Evolutionary conservation across 805 yeast species (phyloP).

Genomic region (Ogataea populi-albae): DNA sequence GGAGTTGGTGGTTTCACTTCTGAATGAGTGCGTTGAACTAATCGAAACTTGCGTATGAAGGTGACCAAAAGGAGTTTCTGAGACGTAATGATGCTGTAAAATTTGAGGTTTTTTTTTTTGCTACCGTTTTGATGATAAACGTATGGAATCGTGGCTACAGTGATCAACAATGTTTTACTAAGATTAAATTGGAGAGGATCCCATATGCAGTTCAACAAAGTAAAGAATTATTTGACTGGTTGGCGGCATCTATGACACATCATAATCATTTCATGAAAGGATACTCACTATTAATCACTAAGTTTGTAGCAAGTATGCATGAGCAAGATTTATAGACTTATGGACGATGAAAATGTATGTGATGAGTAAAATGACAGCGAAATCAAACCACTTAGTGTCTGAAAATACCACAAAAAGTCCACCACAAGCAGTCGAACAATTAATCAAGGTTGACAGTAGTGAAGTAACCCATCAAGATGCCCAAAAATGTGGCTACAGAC

Average conservation of each 20-base stretch:
- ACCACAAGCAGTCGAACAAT: too few relatives aligned
- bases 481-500: too few relatives aligned
- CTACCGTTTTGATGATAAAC: conserved; percentile 11
- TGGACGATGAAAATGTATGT: too few relatives aligned
- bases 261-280: conserved; percentile 11
- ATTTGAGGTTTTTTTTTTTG: conserved; percentile 4
- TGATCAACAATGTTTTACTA: conserved; percentile 7
- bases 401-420: too few relatives aligned
- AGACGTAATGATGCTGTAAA: conserved; percentile 1
- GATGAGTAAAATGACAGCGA: too few relatives aligned
- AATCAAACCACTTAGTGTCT: too few relatives aligned
- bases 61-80: conserved; percentile 1
- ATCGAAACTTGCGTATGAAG: conserved; percentile 1
- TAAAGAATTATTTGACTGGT: conserved; percentile 6
- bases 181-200: conserved; percentile 1
- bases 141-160: conserved; percentile 9
- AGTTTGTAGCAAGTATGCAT: conserved; percentile 3
- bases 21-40: conserved; percentile 1
- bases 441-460: too few relatives aligned
- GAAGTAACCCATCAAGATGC: too few relatives aligned
- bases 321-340: conserved; percentile 12
- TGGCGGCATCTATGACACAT: conserved; percentile 3
- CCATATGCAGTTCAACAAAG: conserved; percentile 4
- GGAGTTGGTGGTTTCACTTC: not conserved
- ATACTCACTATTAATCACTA: conserved; percentile 8